phyloP scores from a whole-genome alignment of 768 basidiomycete genomes.

The Leucocoprinus sp. region DNA sequence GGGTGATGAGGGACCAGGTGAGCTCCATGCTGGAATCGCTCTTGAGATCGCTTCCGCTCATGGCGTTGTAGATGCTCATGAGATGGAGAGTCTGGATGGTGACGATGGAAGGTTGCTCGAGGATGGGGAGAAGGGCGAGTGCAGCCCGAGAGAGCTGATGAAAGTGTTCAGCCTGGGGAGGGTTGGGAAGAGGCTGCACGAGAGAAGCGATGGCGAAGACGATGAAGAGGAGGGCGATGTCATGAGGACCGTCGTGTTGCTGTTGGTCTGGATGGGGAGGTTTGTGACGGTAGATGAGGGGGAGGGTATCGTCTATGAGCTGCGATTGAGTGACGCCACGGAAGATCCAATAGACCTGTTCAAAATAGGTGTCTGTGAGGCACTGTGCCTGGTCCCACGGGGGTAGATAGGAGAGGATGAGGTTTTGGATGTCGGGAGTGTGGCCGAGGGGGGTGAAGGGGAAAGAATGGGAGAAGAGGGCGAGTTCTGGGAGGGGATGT shows the following conservation, averaged over 20 bases:
- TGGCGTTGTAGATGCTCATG: conserved; percentile 65
- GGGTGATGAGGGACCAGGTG: too few relatives aligned
- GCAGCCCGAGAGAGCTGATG: conserved; percentile 59
- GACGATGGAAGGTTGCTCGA: conserved; percentile 58
- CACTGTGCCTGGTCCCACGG: conserved; percentile 40
- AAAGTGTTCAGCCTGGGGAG: conserved; percentile 64
- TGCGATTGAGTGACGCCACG: conserved; percentile 55
- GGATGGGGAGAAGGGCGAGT: conserved; percentile 52
- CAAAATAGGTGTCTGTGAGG: conserved; percentile 58
- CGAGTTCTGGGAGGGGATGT: conserved; percentile 20
- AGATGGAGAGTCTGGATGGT: conserved; percentile 54
- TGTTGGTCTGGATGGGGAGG: conserved; percentile 31
- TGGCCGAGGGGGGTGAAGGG: conserved; percentile 57
- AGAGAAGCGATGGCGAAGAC: conserved; percentile 57
- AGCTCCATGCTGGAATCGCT: too few relatives aligned
- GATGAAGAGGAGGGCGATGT: conserved; percentile 53
- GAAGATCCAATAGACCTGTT: conserved; percentile 54
- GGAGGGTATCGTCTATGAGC: conserved; percentile 57
- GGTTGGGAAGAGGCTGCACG: conserved; percentile 41
- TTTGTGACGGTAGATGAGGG: conserved; percentile 51
- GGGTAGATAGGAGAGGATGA: conserved; percentile 50
- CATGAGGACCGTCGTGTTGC: conserved; percentile 35
- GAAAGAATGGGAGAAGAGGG: conserved; percentile 51
- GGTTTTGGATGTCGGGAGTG: conserved; percentile 33
- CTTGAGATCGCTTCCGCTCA: too few relatives aligned